Evolutionary conservation across 305 asterid species (phyloP).

Genomic region (Fraxinus baroniana): DNA sequence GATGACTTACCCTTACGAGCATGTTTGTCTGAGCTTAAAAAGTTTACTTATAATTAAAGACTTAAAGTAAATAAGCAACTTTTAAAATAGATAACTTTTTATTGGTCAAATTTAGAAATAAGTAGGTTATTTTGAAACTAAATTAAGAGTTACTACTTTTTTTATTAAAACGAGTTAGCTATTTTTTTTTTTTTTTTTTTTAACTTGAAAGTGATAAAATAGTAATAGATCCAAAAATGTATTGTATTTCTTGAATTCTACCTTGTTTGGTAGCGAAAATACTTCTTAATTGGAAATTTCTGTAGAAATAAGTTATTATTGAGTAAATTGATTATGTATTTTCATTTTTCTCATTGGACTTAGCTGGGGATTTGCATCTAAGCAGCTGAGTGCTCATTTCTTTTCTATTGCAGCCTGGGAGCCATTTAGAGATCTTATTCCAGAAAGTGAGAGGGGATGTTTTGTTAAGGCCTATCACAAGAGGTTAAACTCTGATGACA

Average conservation of each 20-base stretch:
- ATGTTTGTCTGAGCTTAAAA: not conserved
- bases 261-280: not conserved
- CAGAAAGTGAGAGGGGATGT: conserved; percentile 81
- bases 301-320: not conserved
- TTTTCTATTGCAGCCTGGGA: conserved; percentile 73
- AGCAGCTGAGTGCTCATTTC: conserved; percentile 9
- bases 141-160: not conserved
- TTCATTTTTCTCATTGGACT: conserved; percentile 13
- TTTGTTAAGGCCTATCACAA: conserved; percentile 80
- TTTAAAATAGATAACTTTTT: not conserved
- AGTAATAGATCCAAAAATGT: not conserved
- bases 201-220: not conserved
- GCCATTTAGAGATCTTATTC: conserved; percentile 88
- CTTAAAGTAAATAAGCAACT: not conserved
- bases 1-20: not conserved
- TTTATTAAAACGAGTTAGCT: not conserved
- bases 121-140: not conserved
- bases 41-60: not conserved
- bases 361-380: not conserved
- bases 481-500: conserved; percentile 78
- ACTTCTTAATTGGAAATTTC: conserved; percentile 5
- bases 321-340: not conserved
- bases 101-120: not conserved
- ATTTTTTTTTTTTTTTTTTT: not conserved
- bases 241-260: not conserved